Percentiles rank a stretch among this genome's conserved stretches.
Evolutionary conservation across 2,329 filamentous ascomycete species (phyloP).

Genomic region (Calonectria multiphialidica): DNA sequence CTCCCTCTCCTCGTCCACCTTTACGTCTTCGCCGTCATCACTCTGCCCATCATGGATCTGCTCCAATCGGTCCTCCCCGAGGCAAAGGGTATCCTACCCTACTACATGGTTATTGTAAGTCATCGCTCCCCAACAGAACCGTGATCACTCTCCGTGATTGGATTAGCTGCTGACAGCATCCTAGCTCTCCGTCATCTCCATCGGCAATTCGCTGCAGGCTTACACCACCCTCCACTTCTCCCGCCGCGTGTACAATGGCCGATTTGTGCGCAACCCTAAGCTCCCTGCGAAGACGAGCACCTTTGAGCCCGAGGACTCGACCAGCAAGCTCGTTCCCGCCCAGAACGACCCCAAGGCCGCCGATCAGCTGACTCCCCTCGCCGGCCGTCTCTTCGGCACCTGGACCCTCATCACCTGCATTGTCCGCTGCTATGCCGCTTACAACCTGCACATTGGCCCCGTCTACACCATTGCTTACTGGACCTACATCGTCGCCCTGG

Average conservation of each 20-base stretch:
- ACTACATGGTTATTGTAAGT: conserved; percentile 69
- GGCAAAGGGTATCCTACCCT: conserved; percentile 67
- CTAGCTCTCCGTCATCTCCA: conserved; percentile 84
- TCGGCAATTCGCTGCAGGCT: conserved; percentile 88
- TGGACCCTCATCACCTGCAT: conserved; percentile 87
- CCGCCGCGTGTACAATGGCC: conserved; percentile 85
- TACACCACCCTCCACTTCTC: conserved; percentile 86
- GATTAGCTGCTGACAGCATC: conserved; percentile 20
- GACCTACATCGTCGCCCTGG: conserved; percentile 83
- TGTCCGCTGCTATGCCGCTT: conserved; percentile 85
- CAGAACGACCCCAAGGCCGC: conserved; percentile 59
- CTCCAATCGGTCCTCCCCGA: conserved; percentile 59
- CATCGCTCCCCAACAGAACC: conserved; percentile 13
- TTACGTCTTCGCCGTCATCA: not conserved
- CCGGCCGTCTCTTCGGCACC: conserved; percentile 84
- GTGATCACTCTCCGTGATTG: not conserved
- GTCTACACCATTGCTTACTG: conserved; percentile 86
- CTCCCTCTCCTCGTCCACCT: not conserved
- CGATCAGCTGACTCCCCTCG: conserved; percentile 79
- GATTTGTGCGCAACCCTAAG: conserved; percentile 64
- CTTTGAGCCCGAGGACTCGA: conserved; percentile 65
- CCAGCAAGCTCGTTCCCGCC: conserved; percentile 62
- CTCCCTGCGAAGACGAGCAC: conserved; percentile 55
- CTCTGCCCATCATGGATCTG: conserved; percentile 55
- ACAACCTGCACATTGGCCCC: conserved; percentile 78